These are phyloP conservation scores for Pyrus communis DNA, from an alignment of 306 rosid species.

Conservation along the genomic window DNA sequence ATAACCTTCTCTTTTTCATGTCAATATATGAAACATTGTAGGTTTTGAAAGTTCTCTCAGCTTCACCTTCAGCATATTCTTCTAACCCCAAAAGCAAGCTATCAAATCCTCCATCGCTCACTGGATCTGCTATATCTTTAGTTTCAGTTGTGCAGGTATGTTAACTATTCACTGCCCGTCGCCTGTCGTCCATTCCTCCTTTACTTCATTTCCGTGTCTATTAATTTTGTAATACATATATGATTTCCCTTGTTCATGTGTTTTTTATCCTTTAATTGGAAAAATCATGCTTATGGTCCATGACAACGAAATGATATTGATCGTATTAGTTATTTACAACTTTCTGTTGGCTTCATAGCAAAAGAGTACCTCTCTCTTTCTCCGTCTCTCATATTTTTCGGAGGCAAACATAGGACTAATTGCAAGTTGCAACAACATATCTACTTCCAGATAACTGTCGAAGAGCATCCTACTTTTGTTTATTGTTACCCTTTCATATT, in stretches of 20 bases:
- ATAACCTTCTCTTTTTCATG: not conserved
- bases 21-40: slow-evolving; percentile 18
- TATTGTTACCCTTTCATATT: not conserved
- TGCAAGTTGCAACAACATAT: not conserved
- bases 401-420: not conserved
- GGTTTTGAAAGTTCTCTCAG: slow-evolving; percentile 90
- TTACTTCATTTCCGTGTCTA: not conserved
- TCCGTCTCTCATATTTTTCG: not conserved
- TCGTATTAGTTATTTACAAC: not conserved
- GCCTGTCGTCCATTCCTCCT: slow-evolving; percentile 7
- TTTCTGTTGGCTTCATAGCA: not conserved
- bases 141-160: slow-evolving; percentile 83
- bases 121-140: slow-evolving; percentile 78
- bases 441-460: not conserved
- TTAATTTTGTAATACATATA: not conserved
- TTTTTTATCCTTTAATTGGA: not conserved
- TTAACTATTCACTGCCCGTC: not conserved
- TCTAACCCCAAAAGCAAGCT: slow-evolving; percentile 79
- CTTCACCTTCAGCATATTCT: slow-evolving; percentile 86
- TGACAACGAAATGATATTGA: not conserved
- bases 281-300: not conserved
- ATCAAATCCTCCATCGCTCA: slow-evolving; percentile 78
- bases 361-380: not conserved
- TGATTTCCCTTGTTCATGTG: not conserved
- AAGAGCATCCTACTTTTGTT: not conserved